Evolutionary conservation across 1,284 basidiomycete species (phyloP).

Genomic region (Coniferiporia weirii): DNA sequence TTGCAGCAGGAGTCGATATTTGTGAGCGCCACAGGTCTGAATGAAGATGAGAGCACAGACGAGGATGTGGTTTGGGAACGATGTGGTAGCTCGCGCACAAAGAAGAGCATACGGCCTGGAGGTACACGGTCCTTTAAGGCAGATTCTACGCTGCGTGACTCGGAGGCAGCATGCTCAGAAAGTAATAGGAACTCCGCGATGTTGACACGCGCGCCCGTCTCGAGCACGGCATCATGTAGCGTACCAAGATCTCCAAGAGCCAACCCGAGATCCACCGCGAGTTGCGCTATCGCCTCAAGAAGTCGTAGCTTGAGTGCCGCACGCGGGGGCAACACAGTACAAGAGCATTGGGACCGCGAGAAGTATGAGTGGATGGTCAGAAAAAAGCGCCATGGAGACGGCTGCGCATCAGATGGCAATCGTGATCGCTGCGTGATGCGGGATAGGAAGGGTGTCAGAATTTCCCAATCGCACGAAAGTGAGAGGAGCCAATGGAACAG

Average conservation of each 20-base stretch:
- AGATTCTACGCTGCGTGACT: neutral
- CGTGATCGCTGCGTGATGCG: neutral
- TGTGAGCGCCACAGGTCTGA: neutral
- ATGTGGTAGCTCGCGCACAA: slow-evolving; percentile 11
- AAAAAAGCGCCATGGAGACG: neutral
- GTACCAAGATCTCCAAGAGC: slow-evolving; percentile 6
- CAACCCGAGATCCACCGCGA: slow-evolving; percentile 11
- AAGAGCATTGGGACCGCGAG: neutral
- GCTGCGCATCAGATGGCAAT: slow-evolving; percentile 3
- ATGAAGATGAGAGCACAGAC: neutral
- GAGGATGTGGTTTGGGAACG: neutral
- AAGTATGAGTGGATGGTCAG: neutral
- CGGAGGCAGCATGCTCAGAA: neutral
- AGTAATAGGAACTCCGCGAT: slow-evolving; percentile 9
- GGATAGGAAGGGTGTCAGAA: slow-evolving; percentile 7
- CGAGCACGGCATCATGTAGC: slow-evolving; percentile 8
- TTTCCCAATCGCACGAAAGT: slow-evolving; percentile 16
- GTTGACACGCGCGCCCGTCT: slow-evolving; percentile 9
- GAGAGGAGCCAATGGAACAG: slow-evolving; percentile 17
- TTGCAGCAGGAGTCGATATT: neutral
- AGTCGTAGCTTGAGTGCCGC: slow-evolving; percentile 8
- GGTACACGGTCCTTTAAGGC: neutral
- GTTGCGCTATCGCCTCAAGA: slow-evolving; percentile 10
- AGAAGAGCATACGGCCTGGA: slow-evolving; percentile 6
- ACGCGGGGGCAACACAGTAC: neutral